These are phyloP conservation scores for Fulvia fulva DNA, from an alignment of 2,329 filamentous ascomycete genomes.

Conservation along the genomic window DNA sequence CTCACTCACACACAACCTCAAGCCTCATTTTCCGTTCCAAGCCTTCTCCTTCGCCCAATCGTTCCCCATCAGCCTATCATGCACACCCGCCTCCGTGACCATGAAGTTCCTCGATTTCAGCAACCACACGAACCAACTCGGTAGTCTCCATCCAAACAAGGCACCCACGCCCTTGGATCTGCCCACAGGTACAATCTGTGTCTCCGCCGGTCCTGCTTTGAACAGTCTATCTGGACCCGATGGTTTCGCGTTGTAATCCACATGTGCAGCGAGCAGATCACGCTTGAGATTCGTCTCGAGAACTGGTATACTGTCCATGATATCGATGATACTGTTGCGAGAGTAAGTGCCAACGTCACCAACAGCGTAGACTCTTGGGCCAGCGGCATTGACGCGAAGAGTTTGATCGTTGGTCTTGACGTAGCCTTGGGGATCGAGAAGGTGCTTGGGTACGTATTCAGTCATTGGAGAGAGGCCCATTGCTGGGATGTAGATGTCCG, in stretches of 20 bases:
- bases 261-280: slow-evolving; percentile 35
- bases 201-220: slow-evolving; percentile 30
- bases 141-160: slow-evolving; percentile 36
- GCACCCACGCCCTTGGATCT: slow-evolving; percentile 37
- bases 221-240: slow-evolving; percentile 30
- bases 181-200: slow-evolving; percentile 40
- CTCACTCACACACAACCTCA: too few species aligned
- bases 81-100: slow-evolving; percentile 19
- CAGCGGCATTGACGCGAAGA: slow-evolving; percentile 40
- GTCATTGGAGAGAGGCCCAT: slow-evolving; percentile 49
- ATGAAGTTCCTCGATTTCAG: slow-evolving; percentile 39
- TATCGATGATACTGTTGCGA: slow-evolving; percentile 36
- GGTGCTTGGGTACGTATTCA: slow-evolving; percentile 44
- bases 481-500: slow-evolving; percentile 51
- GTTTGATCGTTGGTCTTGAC: slow-evolving; percentile 44
- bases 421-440: slow-evolving; percentile 44
- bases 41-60: slow-evolving; percentile 24
- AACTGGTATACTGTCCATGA: slow-evolving; percentile 35
- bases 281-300: slow-evolving; percentile 42
- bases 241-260: slow-evolving; percentile 18
- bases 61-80: slow-evolving; percentile 16
- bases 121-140: slow-evolving; percentile 36
- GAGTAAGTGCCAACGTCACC: slow-evolving; percentile 43
- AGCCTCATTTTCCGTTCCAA: neutral
- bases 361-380: slow-evolving; percentile 41